These are phyloP conservation scores for Ochromonas danica DNA, from an alignment of 108 stramenopile genomes.

Conservation along the genomic window DNA sequence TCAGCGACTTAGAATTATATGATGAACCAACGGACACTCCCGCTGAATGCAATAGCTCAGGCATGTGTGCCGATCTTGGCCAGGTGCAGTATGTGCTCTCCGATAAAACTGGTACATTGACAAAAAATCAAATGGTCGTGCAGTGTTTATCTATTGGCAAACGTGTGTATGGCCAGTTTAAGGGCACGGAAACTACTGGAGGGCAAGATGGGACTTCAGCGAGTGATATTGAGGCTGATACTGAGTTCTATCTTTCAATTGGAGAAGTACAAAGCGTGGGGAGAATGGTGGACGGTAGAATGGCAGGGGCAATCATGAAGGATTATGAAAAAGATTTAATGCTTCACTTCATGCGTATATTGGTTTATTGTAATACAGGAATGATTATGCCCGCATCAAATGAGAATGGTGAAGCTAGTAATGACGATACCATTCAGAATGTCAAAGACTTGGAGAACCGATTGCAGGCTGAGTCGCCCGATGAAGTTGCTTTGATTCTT, in stretches of 20 bases:
- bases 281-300: no score
- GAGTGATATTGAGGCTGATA: no score
- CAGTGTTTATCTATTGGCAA: constrained; percentile 8
- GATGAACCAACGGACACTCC: constrained; percentile 78
- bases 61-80: constrained; percentile 38
- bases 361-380: neutral
- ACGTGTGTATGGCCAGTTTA: constrained; percentile 28
- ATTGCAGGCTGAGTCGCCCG: constrained; percentile 57
- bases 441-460: neutral
- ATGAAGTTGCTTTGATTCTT: constrained; percentile 59
- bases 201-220: no score
- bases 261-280: neutral
- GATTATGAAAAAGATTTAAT: neutral
- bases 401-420: neutral
- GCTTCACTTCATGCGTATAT: constrained; percentile 4
- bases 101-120: constrained; percentile 58
- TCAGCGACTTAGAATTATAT: constrained; percentile 81
- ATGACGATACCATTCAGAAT: neutral
- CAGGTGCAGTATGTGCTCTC: constrained; percentile 50
- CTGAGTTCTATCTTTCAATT: neutral
- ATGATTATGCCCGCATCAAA: neutral
- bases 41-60: constrained; percentile 59
- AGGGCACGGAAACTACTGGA: neutral
- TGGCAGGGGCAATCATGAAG: neutral
- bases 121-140: constrained; percentile 45